Conservation (phyloP, 1,284 basidiomycete genomes). For the Somion occarium region DNA sequence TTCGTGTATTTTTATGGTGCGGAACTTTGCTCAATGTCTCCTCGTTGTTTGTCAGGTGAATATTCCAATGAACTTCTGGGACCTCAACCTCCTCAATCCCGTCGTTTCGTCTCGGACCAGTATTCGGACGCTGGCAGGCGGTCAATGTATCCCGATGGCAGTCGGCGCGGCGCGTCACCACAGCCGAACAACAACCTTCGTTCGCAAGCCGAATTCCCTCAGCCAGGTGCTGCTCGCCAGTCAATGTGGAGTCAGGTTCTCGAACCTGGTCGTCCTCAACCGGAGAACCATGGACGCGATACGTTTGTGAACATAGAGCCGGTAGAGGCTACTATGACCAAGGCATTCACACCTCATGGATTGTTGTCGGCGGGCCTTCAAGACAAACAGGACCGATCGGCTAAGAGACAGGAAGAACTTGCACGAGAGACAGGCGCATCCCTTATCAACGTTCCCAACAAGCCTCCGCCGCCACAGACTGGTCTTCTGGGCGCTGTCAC, state of each 20-base stretch:
- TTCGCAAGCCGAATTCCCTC: slow-evolving; percentile 25
- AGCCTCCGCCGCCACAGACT: slow-evolving; percentile 93
- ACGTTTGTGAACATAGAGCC: slow-evolving; percentile 84
- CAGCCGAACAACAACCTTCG: slow-evolving; percentile 28
- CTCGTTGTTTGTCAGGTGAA: slow-evolving; percentile 10
- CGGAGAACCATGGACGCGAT: slow-evolving; percentile 32
- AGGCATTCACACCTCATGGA: slow-evolving; percentile 92
- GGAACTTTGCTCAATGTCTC: background rate
- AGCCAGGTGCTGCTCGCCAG: slow-evolving; percentile 52
- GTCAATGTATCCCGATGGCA: slow-evolving; percentile 36
- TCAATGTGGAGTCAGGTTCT: slow-evolving; percentile 83
- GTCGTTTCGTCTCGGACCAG: slow-evolving; percentile 29
- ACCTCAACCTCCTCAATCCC: slow-evolving; percentile 18
- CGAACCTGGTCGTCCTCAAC: slow-evolving; percentile 52
- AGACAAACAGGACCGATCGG: slow-evolving; percentile 93
- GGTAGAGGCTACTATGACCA: slow-evolving; percentile 73
- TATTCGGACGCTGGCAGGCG: slow-evolving; percentile 36
- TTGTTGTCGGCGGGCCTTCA: slow-evolving; percentile 92
- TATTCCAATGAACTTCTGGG: slow-evolving; percentile 23
- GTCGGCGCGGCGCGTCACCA: slow-evolving; percentile 42
- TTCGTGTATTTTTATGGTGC: slow-evolving; percentile 7
- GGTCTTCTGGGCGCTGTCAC: slow-evolving; percentile 95
- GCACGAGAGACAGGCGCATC: slow-evolving; percentile 88
- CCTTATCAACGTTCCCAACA: slow-evolving; percentile 90
- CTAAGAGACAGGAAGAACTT: slow-evolving; percentile 90